phyloP scores from a whole-genome alignment of 495 filamentous ascomycete species.

The Rhypophila decipiens region DNA sequence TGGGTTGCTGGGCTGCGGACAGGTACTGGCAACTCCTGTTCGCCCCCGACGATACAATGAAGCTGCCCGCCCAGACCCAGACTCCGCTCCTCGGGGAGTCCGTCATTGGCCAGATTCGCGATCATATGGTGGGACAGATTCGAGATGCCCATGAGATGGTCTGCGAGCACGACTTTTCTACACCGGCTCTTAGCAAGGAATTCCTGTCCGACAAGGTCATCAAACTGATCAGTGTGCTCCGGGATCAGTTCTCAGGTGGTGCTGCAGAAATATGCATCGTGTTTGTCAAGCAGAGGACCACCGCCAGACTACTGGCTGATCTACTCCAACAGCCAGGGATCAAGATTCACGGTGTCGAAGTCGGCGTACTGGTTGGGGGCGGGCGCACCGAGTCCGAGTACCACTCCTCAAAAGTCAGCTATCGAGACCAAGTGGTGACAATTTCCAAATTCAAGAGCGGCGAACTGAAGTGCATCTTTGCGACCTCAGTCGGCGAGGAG shows the following conservation, averaged over 20 bases:
- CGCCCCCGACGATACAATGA: constrained; percentile 55
- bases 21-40: constrained; percentile 70
- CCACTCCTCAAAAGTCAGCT: constrained; percentile 48
- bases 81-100: constrained; percentile 27
- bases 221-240: constrained; percentile 51
- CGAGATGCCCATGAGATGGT: constrained; percentile 55
- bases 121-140: constrained; percentile 48
- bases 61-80: constrained; percentile 53
- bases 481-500: constrained; percentile 90
- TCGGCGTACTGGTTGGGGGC: constrained; percentile 51
- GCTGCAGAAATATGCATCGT: constrained; percentile 71
- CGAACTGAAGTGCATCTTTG: constrained; percentile 80
- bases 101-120: constrained; percentile 34
- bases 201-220: constrained; percentile 69
- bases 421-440: constrained; percentile 68
- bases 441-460: constrained; percentile 74
- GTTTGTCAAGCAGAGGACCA: constrained; percentile 74
- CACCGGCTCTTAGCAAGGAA: constrained; percentile 33
- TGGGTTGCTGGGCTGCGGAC: constrained; percentile 87
- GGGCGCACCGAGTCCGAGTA: constrained; percentile 12
- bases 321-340: constrained; percentile 53
- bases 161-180: constrained; percentile 38
- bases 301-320: constrained; percentile 63
- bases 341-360: constrained; percentile 51
- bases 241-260: constrained; percentile 45